Evolutionary conservation across 139 green algal species (phyloP).

Genomic region (Tetraselmis chui): DNA sequence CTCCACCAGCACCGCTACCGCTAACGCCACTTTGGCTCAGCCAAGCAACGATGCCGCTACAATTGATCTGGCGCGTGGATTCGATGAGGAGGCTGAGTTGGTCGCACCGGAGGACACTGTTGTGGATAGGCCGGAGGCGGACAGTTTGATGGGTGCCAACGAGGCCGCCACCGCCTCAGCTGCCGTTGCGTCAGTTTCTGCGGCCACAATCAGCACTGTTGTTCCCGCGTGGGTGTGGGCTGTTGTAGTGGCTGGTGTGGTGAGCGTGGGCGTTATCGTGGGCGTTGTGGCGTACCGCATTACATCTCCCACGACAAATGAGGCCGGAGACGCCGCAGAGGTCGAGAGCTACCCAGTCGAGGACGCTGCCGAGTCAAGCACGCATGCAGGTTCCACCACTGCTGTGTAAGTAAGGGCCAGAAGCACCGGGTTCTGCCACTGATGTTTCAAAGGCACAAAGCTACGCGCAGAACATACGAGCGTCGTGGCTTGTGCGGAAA

Average conservation of each 20-base stretch:
- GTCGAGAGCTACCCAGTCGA: no score
- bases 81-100: not conserved
- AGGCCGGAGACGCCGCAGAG: no score
- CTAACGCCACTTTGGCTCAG: not conserved
- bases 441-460: no score
- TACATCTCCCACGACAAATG: no score
- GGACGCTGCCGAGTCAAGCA: no score
- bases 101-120: not conserved
- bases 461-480: no score
- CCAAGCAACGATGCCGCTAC: not conserved
- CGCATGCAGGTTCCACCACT: no score
- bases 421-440: no score
- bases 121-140: no score
- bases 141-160: not conserved
- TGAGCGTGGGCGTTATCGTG: not conserved
- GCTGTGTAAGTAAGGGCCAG: no score
- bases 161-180: not conserved
- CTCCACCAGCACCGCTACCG: not conserved
- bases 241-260: not conserved
- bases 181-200: not conserved
- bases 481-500: no score
- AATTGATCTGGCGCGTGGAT: not conserved
- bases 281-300: no score
- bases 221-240: not conserved
- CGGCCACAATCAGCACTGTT: not conserved